Percentiles rank a stretch among this genome's conserved stretches.
Conservation (phyloP, 306 rosid species). For the Gynostemma pentaphyllum region DNA sequence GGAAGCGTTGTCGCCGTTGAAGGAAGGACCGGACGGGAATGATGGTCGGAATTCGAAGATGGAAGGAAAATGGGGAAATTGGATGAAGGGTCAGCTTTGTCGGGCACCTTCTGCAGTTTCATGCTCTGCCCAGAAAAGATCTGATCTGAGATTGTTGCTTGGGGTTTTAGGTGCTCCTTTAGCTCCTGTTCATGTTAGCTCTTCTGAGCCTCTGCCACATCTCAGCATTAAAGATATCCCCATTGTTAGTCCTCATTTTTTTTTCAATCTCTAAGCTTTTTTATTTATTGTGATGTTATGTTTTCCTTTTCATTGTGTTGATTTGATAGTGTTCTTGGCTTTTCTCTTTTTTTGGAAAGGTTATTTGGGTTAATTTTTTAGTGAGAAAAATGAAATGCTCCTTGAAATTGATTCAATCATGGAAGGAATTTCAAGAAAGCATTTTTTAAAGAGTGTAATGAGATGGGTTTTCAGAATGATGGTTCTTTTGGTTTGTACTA, state of each 20-base stretch:
- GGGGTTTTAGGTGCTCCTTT: slow-evolving; percentile 96
- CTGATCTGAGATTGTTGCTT: slow-evolving; percentile 90
- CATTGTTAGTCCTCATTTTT: slow-evolving; percentile 44
- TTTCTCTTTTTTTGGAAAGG: neutral
- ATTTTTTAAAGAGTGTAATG: neutral
- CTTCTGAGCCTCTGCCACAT: slow-evolving; percentile 73
- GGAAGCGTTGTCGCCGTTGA: slow-evolving; percentile 90
- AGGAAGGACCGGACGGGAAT: slow-evolving; percentile 87
- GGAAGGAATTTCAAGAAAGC: neutral
- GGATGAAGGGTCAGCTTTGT: slow-evolving; percentile 82
- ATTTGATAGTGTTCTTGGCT: neutral
- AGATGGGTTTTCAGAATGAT: neutral
- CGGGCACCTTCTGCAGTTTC: slow-evolving; percentile 59
- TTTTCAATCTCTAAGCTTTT: neutral
- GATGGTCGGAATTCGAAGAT: slow-evolving; percentile 48
- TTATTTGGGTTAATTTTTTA: too few species aligned
- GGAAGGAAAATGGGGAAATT: slow-evolving; percentile 77
- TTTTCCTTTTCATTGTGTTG: neutral
- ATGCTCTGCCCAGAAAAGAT: slow-evolving; percentile 49
- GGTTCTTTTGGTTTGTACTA: neutral
- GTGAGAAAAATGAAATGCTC: too few species aligned
- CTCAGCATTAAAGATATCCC: slow-evolving; percentile 94
- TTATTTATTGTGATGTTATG: neutral
- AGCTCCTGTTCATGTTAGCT: slow-evolving; percentile 83
- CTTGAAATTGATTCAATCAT: too few species aligned